phyloP scores from a whole-genome alignment of 1,284 basidiomycete species.

The Athelia psychrophila region DNA sequence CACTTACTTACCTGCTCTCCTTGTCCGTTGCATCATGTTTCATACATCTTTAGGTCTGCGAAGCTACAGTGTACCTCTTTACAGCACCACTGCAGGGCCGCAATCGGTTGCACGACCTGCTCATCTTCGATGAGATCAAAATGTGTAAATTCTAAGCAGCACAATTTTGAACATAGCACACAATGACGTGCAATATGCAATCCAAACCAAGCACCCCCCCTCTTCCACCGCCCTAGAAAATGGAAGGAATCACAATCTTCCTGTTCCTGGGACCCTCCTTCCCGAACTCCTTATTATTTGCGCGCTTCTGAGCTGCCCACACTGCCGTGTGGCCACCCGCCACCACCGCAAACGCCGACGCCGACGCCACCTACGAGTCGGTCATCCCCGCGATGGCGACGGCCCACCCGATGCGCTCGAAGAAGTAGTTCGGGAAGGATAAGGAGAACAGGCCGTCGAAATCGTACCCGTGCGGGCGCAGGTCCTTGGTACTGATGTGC shows the following conservation, averaged over 20 bases:
- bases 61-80: no score
- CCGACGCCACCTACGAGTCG: slow-evolving; percentile 72
- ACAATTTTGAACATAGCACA: no score
- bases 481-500: slow-evolving; percentile 79
- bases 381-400: slow-evolving; percentile 80
- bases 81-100: no score
- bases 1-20: no score
- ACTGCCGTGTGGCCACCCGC: slow-evolving; percentile 73
- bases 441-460: slow-evolving; percentile 86
- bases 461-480: slow-evolving; percentile 85
- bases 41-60: no score
- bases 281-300: slow-evolving; percentile 91
- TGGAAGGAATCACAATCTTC: slow-evolving; percentile 83
- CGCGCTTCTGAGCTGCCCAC: slow-evolving; percentile 95
- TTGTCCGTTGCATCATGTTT: no score
- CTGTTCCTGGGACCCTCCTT: slow-evolving; percentile 75
- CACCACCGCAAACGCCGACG: slow-evolving; percentile 69
- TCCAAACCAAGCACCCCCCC: no score
- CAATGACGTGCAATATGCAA: no score
- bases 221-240: no score
- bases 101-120: no score
- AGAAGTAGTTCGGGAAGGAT: slow-evolving; percentile 95
- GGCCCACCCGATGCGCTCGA: slow-evolving; percentile 82
- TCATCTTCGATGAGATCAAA: no score
- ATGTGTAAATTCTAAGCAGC: no score